Evolutionary conservation across 495 filamentous ascomycete species (phyloP).

Genomic region (Tuber umbilicatum): DNA sequence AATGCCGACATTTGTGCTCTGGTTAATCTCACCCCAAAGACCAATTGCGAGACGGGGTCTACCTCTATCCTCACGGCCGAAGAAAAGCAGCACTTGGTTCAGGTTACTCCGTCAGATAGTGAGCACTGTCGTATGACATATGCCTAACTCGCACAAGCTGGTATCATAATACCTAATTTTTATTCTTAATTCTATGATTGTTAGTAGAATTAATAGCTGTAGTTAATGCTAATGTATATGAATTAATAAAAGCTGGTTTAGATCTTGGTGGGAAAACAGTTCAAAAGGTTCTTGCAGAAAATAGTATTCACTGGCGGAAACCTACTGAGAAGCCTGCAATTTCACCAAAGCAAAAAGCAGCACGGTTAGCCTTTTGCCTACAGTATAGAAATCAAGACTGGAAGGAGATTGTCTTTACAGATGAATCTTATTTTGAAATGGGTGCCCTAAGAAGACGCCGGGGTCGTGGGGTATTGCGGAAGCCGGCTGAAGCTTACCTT

Average conservation of each 20-base stretch:
- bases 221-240: too few species aligned
- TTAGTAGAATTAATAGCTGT: too few species aligned
- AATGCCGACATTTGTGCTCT: too few species aligned
- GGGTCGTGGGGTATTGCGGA: neutral
- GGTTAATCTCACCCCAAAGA: neutral
- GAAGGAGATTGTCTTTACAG: slow-evolving; percentile 1
- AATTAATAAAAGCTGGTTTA: too few species aligned
- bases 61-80: neutral
- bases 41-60: neutral
- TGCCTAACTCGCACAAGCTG: too few species aligned
- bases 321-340: neutral
- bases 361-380: neutral
- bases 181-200: too few species aligned
- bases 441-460: neutral
- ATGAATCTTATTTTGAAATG: slow-evolving; percentile 3
- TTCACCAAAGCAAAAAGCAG: neutral
- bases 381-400: neutral
- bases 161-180: neutral
- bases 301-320: neutral
- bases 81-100: neutral
- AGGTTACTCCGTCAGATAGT: too few species aligned
- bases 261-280: too few species aligned
- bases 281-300: neutral
- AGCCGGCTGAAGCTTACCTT: neutral
- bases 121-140: too few species aligned